phyloP scores from a whole-genome alignment of 2,329 filamentous ascomycete species.

The Geosmithia putterillii region DNA sequence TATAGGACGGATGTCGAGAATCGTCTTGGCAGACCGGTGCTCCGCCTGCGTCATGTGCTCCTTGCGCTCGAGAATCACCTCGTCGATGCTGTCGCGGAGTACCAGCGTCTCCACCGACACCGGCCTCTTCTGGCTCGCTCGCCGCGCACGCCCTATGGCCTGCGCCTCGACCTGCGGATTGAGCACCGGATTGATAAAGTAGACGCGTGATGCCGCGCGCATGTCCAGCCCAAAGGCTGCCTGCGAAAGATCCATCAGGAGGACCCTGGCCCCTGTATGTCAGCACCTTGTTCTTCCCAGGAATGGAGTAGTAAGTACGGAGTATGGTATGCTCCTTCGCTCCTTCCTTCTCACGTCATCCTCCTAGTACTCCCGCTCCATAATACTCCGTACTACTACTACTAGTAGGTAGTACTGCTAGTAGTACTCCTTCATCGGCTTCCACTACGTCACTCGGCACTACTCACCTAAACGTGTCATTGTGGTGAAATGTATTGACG shows the following conservation, averaged over 20 bases:
- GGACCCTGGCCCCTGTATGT: constrained; percentile 37
- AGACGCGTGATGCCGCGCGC: constrained; percentile 69
- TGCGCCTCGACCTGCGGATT: constrained; percentile 79
- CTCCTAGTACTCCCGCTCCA: too few relatives aligned
- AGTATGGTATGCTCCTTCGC: too few relatives aligned
- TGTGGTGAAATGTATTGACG: constrained; percentile 64
- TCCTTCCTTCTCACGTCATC: neutral
- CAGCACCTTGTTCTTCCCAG: neutral
- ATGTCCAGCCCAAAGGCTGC: constrained; percentile 84
- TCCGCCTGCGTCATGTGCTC: constrained; percentile 62
- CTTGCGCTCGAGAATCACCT: constrained; percentile 65
- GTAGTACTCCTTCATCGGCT: too few relatives aligned
- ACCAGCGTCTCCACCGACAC: constrained; percentile 83
- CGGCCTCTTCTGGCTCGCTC: constrained; percentile 65
- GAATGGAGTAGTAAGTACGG: neutral
- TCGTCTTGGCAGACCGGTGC: constrained; percentile 39
- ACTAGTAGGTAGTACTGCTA: too few relatives aligned
- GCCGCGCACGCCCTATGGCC: constrained; percentile 78
- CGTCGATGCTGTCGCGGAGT: constrained; percentile 68
- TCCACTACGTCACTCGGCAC: too few relatives aligned
- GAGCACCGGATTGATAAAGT: constrained; percentile 81
- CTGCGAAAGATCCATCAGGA: constrained; percentile 85
- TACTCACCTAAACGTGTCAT: constrained; percentile 42
- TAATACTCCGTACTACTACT: too few relatives aligned
- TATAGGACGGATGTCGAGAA: constrained; percentile 45